These are phyloP conservation scores for Orobanche coerulescens DNA, from an alignment of 257 asterid genomes.

Conservation along the genomic window DNA sequence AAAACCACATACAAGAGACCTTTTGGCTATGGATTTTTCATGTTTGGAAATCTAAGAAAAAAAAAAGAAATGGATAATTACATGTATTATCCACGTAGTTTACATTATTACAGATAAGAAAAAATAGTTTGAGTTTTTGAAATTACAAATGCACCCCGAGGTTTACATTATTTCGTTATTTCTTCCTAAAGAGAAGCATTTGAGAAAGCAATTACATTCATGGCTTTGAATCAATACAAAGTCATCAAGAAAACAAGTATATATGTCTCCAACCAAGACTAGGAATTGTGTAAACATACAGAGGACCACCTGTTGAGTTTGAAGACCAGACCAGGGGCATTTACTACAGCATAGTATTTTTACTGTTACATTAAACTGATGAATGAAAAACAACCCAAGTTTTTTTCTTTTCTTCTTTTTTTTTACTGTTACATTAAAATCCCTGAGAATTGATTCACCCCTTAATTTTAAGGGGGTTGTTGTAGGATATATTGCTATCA, in stretches of 20 bases:
- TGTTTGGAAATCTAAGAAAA: neutral
- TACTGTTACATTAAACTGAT: neutral
- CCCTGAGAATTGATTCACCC: too few species aligned
- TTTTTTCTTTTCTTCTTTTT: neutral
- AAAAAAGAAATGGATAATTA: too few species aligned
- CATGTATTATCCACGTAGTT: too few species aligned
- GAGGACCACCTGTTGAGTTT: slow-evolving; percentile 4
- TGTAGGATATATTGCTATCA: too few species aligned
- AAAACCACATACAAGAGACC: neutral
- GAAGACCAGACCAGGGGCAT: neutral
- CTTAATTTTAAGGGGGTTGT: too few species aligned
- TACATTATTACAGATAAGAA: neutral
- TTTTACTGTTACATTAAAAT: too few species aligned
- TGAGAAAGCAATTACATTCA: neutral
- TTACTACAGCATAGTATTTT: slow-evolving; percentile 11
- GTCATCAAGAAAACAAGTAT: neutral
- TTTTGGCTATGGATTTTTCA: neutral
- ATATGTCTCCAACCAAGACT: neutral
- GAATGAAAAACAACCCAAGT: neutral
- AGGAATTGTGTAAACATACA: neutral
- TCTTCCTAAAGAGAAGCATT: too few species aligned
- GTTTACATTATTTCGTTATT: too few species aligned
- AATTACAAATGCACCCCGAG: too few species aligned
- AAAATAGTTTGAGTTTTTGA: too few species aligned
- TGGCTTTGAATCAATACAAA: neutral